These are phyloP conservation scores for Mallotus repandus DNA, from an alignment of 441 rosid species.

Conservation along the genomic window DNA sequence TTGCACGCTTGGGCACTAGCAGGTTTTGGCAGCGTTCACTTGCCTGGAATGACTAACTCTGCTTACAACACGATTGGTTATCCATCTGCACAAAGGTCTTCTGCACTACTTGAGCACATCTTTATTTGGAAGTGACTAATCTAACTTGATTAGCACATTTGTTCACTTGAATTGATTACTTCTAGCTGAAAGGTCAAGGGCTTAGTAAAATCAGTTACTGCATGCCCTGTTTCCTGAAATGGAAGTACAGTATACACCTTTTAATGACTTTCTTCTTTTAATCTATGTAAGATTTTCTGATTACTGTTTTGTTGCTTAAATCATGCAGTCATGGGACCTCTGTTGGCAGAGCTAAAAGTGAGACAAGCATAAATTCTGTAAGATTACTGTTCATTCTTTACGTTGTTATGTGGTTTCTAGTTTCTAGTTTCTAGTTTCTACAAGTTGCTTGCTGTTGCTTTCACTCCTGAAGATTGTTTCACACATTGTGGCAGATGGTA, in stretches of 20 bases:
- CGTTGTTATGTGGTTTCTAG: not conserved
- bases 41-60: constrained; percentile 86
- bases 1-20: constrained; percentile 94
- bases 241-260: constrained; percentile 27
- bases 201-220: constrained; percentile 33
- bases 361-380: constrained; percentile 47
- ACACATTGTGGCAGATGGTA: not conserved
- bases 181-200: constrained; percentile 39
- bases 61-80: constrained; percentile 81
- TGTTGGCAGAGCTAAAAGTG: constrained; percentile 45
- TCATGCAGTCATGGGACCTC: constrained; percentile 51
- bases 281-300: constrained; percentile 9
- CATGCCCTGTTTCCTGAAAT: constrained; percentile 30
- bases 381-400: constrained; percentile 19
- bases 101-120: constrained; percentile 79
- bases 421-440: not conserved
- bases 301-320: constrained; percentile 24
- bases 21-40: constrained; percentile 91
- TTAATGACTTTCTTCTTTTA: constrained; percentile 13
- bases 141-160: constrained; percentile 30
- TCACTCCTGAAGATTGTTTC: not conserved
- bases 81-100: constrained; percentile 94
- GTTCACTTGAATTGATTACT: constrained; percentile 28
- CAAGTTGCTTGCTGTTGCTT: not conserved
- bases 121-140: constrained; percentile 37